A percentile compares a stretch with the other conserved stretches of the same genome.
Conservation (phyloP, 306 rosid genomes). For the Acacia crassicarpa region DNA sequence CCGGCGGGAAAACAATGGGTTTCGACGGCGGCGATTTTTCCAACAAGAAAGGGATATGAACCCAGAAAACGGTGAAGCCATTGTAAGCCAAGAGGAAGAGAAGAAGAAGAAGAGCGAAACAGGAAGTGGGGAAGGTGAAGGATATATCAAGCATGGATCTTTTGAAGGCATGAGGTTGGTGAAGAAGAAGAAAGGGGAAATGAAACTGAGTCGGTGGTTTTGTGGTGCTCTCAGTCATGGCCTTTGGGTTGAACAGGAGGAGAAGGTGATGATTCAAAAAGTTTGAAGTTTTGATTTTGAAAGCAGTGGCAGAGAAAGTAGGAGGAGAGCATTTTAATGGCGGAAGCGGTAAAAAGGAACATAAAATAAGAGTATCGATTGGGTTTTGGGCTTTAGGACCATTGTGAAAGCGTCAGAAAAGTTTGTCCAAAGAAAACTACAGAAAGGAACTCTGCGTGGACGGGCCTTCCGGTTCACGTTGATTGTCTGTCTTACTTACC, state of each 20-base stretch:
- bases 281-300: neutral
- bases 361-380: neutral
- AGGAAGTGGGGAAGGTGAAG: conserved; percentile 52
- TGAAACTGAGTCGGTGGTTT: conserved; percentile 19
- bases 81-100: conserved; percentile 66
- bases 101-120: conserved; percentile 57
- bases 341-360: conserved; percentile 38
- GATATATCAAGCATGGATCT: conserved; percentile 41
- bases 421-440: neutral
- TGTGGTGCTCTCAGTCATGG: conserved; percentile 12
- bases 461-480: conserved; percentile 15
- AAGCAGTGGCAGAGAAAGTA: neutral
- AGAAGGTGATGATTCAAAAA: neutral
- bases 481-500: conserved; percentile 4
- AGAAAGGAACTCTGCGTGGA: neutral
- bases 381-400: neutral
- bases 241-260: neutral
- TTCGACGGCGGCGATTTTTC: conserved; percentile 22
- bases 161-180: conserved; percentile 42
- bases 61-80: conserved; percentile 50
- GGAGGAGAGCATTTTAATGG: conserved; percentile 38
- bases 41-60: conserved; percentile 47
- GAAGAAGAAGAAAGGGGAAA: conserved; percentile 11
- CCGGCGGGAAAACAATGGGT: conserved; percentile 21
- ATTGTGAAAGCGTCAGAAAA: neutral